Conservation (phyloP, 129 eudicot species). For the Helianthus annuus region DNA sequence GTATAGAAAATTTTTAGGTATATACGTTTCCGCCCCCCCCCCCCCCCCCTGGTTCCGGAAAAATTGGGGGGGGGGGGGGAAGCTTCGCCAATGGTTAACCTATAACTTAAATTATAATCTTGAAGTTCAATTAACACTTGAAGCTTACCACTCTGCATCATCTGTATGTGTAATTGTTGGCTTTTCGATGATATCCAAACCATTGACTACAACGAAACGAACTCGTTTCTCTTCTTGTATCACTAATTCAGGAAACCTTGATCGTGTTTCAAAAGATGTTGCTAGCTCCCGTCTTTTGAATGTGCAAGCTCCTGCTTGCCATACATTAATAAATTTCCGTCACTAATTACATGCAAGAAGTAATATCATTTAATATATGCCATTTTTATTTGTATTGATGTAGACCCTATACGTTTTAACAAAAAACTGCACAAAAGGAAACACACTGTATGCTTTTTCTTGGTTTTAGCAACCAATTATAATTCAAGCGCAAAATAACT, state of each 20-base stretch:
- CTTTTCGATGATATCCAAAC: slow-evolving; percentile 76
- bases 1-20: no score
- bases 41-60: no score
- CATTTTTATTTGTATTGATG: not conserved
- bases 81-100: no score
- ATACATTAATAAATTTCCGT: slow-evolving; percentile 2
- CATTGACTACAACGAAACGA: slow-evolving; percentile 97
- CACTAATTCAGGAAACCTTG: slow-evolving; percentile 93
- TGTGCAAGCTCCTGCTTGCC: slow-evolving; percentile 52
- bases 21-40: no score
- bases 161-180: slow-evolving; percentile 56
- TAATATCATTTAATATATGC: not conserved
- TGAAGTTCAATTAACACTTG: slow-evolving; percentile 9
- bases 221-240: slow-evolving; percentile 98
- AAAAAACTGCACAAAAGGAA: not conserved
- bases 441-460: not conserved
- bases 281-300: slow-evolving; percentile 94
- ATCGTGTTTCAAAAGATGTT: slow-evolving; percentile 88
- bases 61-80: no score
- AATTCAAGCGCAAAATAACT: not conserved
- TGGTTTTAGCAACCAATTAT: not conserved
- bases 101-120: slow-evolving; percentile 13
- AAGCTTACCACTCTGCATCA: slow-evolving; percentile 86
- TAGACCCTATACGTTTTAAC: not conserved
- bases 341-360: slow-evolving; percentile 10